Evolutionary conservation across 257 asterid species (phyloP), one percentile per base, ranked within the genome.

Genomic region (Capsicum chinense): DNA sequence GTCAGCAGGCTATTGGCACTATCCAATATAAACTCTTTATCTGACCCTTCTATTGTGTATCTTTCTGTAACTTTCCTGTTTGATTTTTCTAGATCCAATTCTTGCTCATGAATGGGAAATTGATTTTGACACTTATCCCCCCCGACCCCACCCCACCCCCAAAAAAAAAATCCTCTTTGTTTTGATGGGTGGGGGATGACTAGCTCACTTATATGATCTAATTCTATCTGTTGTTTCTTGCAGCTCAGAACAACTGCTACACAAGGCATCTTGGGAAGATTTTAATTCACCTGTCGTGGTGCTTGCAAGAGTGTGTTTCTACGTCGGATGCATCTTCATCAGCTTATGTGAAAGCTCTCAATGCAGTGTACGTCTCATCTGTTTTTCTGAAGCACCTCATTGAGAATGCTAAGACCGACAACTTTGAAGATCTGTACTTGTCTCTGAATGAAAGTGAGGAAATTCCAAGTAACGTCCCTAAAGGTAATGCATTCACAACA

Each of bases 261-360:
- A 97, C 99, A 74, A 92, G 96, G 91, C 99, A 97, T 88, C 98
- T 97, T 44, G 92, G 93, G 2, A 97, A 97, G 91, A 90, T 93
- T 84, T 86, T 97, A 92, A 89, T 97, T 90, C 95, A 97, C 89
- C 90, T 97, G 80, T 87, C 92, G 6, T 90, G 93, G 98, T 93
- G 97, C 90, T 89, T 97, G 95, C 92, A 94, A 89, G 98, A 95
- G 90, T 95, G 97, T 88, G 87, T 87, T 85, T 88, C 95, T 81
- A 86, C 92, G 79, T 86, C 99, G 48, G 95, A 88, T 85, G 89
- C 84, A 86, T 86, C 91, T 47, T 88, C 95, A 79, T 82, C 88
- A 68, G 95, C 95, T 83, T 86, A 88, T 88, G 66, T 89, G 39
- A 93, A 89, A 90, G 94, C 99, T 88, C 92, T 93, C 26, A 97